Evolutionary conservation across 1,139 yeast genomes (phyloP), one percentile per base, ranked within the genome.

Genomic region (Taphrina wiesneri): DNA sequence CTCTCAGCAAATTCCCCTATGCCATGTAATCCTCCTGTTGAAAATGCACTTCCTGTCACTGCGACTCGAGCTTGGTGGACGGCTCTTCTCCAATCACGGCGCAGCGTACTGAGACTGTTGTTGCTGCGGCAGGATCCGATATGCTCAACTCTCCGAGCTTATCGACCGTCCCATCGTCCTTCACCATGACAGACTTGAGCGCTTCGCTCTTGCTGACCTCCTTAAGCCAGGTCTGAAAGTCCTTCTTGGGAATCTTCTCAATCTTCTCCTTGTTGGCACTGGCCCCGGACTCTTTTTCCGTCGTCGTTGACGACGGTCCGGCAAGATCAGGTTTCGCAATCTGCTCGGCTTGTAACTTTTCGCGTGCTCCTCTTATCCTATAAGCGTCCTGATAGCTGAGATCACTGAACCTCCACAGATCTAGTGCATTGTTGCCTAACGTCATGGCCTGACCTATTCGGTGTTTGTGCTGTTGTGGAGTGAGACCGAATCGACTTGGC

Each of bases 401-500:
- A 54, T 54, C 59, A 25, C 59, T 54, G 21, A 54, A 54, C 25
- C 59, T 17, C 59, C 59, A 54, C 25, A 54, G 21, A 25, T 54
- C 59, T 13, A 54, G 32, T 4, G 59, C 59, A 25, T 54, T 54
- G 26, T 54, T 54, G 28, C 49, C 59, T 49, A 54, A 36, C 19
- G 59, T 54, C 36, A 36, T 36, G 15, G 59, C 59, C 23, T 54
- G 59, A 15, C 59, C 59, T 36, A 54, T 25, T 19, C 59, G 15
- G 28, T 54, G 41, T 26, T 41, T 54, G 36, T 54, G 59, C 47
- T 54, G 59, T 28, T 36, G 45, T 11, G 59, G 59, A 1, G 59
- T 54, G 28, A 54, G 49, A 15, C 59, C 59, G 49, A 54, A 54
- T 21, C 59, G 59, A 41, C 59, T 54, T 32, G 59, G 59, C 19